Percentiles rank a stretch among this genome's conserved stretches.
Evolutionary conservation across 371 early-diverging fungal genomes (phyloP).

Genomic region (Coemansia sp.): DNA sequence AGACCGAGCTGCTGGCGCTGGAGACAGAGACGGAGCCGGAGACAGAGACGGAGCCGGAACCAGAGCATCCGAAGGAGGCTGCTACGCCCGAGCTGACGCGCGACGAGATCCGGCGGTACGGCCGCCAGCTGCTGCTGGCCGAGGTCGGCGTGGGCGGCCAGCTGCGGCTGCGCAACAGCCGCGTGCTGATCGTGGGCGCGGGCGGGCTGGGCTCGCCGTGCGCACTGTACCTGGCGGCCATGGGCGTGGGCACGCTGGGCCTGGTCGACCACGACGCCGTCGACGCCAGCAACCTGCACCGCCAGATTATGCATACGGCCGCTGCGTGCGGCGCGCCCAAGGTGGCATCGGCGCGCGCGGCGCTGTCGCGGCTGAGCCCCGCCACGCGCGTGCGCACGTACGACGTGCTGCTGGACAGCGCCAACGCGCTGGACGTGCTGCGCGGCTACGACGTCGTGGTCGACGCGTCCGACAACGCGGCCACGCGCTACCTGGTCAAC

Average conservation of each 20-base stretch:
- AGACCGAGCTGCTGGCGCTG: constrained; percentile 32
- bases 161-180: constrained; percentile 68
- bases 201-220: constrained; percentile 97
- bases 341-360: constrained; percentile 71
- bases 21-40: constrained; percentile 9
- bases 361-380: constrained; percentile 65
- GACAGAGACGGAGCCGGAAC: neutral
- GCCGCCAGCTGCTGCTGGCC: constrained; percentile 91
- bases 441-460: constrained; percentile 87
- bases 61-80: neutral
- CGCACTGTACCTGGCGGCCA: constrained; percentile 87
- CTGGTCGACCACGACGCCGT: constrained; percentile 96
- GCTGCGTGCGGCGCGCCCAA: constrained; percentile 76
- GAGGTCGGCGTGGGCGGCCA: constrained; percentile 85
- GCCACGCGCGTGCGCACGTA: constrained; percentile 58
- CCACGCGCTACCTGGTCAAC: constrained; percentile 94
- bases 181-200: constrained; percentile 92
- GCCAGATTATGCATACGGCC: constrained; percentile 94
- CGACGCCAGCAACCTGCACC: constrained; percentile 94
- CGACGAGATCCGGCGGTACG: constrained; percentile 83
- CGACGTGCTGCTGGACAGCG: constrained; percentile 60
- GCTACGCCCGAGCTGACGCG: constrained; percentile 37
- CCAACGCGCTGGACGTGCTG: constrained; percentile 67
- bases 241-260: constrained; percentile 91
- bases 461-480: constrained; percentile 97